Base-by-base conservation (phyloP, 2,329 filamentous ascomycete species). In the Aureobasidium melanogenum region DNA sequence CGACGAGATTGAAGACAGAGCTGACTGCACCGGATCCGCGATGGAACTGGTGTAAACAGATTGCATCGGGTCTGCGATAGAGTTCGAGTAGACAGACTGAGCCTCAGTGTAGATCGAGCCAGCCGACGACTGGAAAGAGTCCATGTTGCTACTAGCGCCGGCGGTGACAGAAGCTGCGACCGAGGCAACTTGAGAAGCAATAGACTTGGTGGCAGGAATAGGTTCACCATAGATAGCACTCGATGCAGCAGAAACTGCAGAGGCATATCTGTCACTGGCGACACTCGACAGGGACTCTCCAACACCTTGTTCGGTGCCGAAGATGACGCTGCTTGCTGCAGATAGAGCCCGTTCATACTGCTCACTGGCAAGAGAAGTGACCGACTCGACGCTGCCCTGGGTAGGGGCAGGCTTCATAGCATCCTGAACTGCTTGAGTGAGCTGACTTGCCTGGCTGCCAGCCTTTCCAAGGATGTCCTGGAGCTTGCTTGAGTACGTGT, bases 41-140 rank as follows among this genome's bases (percentile, higher is more conserved):
- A 88, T 70, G 1, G 87, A 86, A 36, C 82, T 82, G 36, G 86
- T 85, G 69, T 90, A 91, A 1, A 47, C 76, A 14, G 77, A 79
- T 63, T 78, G 76, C 4, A 75, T 75, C 3, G 75, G 73, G 6
- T 81, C 81, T 1, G 79, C 79, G 14, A 88, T 70, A 1, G 87
- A 86, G 34, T 82, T 81, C 36, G 86, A 86, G 69, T 90, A 91
- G 1, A 83, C 87, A 6, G 79, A 81, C 9, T 86, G 85, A 10
- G 88, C 88, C 26, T 81, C 81, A 9, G 81, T 82, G 71, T 90
- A 91, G 8, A 81, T 83, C 12, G 76, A 76, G 66, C 70, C 75
- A 7, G 80, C 79, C 63, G 80, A 77, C 5, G 81, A 80, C 17
- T 79, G 76, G 26, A 74, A 72, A 2, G 75, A 76, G 56, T 76